Evolutionary conservation across 345 rosid species (phyloP).

Genomic region (Dipteronia sinensis): DNA sequence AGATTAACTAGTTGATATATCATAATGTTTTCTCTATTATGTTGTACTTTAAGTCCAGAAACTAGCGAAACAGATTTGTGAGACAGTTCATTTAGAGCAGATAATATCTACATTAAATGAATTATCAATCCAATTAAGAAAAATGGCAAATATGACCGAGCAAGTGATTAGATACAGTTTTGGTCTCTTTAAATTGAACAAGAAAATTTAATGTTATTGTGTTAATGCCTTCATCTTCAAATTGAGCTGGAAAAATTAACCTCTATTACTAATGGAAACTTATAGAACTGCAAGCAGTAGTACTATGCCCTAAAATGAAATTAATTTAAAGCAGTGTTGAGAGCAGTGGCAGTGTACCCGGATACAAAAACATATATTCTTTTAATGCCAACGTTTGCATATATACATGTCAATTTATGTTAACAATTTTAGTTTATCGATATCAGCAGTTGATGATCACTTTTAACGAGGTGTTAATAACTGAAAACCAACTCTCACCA

Average conservation of each 20-base stretch:
- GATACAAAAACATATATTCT: not conserved
- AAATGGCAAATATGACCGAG: no score
- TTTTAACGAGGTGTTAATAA: slow-evolving; percentile 22
- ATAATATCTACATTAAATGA: not conserved
- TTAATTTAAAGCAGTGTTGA: no score
- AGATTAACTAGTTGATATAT: not conserved
- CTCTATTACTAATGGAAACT: not conserved
- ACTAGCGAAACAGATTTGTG: not conserved
- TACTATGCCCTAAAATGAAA: not conserved
- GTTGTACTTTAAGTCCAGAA: no score
- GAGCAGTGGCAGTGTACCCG: not conserved
- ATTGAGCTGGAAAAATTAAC: no score
- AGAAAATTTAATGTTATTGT: no score
- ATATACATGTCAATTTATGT: not conserved
- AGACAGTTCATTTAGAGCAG: not conserved
- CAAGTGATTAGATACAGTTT: no score
- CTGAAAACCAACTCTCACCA: not conserved
- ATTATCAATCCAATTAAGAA: no score
- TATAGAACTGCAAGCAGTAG: not conserved
- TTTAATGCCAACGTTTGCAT: slow-evolving; percentile 7
- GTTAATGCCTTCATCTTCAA: no score
- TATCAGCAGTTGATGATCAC: slow-evolving; percentile 24
- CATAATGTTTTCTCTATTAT: no score
- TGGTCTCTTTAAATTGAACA: no score
- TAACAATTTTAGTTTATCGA: not conserved